These are phyloP conservation scores for Mucor piriformis DNA, from an alignment of 371 early-diverging fungal species.

Conservation along the genomic window DNA sequence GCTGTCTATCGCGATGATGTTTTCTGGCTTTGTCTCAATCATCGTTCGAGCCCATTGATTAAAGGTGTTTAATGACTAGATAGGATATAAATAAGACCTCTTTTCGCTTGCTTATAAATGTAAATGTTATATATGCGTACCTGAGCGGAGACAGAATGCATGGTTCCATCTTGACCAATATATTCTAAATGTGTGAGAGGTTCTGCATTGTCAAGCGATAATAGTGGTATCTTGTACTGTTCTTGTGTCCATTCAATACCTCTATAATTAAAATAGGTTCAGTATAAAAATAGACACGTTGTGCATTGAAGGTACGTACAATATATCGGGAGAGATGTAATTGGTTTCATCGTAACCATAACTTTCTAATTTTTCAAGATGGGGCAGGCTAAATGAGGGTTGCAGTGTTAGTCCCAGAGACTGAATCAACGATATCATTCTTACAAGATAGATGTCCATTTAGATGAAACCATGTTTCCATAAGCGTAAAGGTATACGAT, in stretches of 20 bases:
- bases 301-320: too few relatives aligned
- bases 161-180: not conserved
- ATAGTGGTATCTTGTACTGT: not conserved
- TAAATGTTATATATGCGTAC: not conserved
- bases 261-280: not conserved
- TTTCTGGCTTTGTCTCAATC: not conserved
- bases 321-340: not conserved
- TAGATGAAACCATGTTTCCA: too few relatives aligned
- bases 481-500: too few relatives aligned
- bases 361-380: not conserved
- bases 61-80: not conserved
- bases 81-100: not conserved
- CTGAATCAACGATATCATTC: too few relatives aligned
- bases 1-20: not conserved
- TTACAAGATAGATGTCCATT: too few relatives aligned
- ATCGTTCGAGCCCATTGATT: not conserved
- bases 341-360: not conserved
- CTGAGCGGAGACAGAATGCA: not conserved
- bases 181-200: not conserved
- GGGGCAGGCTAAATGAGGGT: not conserved
- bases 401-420: too few relatives aligned
- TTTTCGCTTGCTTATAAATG: not conserved
- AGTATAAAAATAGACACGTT: not conserved
- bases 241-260: not conserved
- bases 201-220: not conserved